These are phyloP conservation scores for Mycosarcoma maydis DNA, from an alignment of 1,284 basidiomycete species.

Conservation along the genomic window DNA sequence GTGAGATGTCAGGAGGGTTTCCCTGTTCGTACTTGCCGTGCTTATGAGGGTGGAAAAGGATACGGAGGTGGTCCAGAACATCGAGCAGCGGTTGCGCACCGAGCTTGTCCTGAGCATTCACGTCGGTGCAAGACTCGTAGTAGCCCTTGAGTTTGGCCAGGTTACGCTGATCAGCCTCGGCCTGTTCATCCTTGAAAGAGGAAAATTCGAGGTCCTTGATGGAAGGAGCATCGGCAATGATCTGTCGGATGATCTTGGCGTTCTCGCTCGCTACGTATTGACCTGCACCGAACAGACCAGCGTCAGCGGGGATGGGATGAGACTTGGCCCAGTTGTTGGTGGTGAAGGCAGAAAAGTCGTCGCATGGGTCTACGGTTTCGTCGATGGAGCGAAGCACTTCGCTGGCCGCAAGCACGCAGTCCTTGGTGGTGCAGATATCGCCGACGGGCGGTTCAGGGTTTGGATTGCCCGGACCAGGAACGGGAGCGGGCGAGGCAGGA, in stretches of 20 bases:
- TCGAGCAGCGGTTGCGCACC: constrained; percentile 69
- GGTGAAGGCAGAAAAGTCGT: constrained; percentile 91
- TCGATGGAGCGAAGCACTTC: constrained; percentile 84
- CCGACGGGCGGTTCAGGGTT: constrained; percentile 53
- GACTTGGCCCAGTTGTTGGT: constrained; percentile 60
- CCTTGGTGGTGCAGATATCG: constrained; percentile 76
- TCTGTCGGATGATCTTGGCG: constrained; percentile 66
- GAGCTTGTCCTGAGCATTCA: constrained; percentile 70
- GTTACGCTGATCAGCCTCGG: constrained; percentile 73
- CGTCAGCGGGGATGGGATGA: constrained; percentile 69
- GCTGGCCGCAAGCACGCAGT: constrained; percentile 85
- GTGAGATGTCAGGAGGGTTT: constrained; percentile 71
- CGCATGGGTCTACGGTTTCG: constrained; percentile 85
- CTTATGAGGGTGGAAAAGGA: constrained; percentile 44
- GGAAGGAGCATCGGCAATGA: constrained; percentile 63
- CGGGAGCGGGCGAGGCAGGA: constrained; percentile 42
- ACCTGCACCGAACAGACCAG: constrained; percentile 67
- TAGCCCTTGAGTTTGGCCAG: constrained; percentile 81
- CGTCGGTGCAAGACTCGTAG: constrained; percentile 85
- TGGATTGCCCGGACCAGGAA: constrained; percentile 50
- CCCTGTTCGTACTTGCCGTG: constrained; percentile 69
- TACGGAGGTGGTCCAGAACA: constrained; percentile 68
- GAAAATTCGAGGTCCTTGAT: constrained; percentile 64
- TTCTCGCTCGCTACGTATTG: constrained; percentile 46
- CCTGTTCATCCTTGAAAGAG: constrained; percentile 13